phyloP scores from a whole-genome alignment of 139 green algal genomes.

The Chlamydomonas schloesseri region DNA sequence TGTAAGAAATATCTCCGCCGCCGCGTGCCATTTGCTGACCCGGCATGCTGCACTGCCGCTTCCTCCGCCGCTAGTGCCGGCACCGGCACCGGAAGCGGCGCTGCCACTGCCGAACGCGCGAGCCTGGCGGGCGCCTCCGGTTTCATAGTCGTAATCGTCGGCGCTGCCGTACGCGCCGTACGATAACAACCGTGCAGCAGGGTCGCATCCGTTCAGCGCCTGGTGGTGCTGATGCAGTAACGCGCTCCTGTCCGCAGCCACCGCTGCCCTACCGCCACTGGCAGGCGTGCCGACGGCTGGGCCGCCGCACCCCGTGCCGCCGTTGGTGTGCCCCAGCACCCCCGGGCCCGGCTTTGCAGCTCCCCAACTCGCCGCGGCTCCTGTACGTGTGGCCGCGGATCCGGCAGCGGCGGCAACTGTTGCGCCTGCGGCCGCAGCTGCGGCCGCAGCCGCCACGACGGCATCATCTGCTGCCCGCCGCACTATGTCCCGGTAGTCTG shows the following conservation, averaged over 20 bases:
- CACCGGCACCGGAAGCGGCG: background rate
- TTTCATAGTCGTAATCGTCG: background rate
- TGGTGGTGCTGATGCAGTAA: no score
- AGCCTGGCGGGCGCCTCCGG: no score
- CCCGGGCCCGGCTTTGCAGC: no score
- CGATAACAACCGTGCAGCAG: background rate
- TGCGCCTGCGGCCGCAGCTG: background rate
- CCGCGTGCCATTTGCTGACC: slow-evolving; percentile 4
- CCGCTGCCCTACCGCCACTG: background rate
- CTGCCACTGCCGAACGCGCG: background rate
- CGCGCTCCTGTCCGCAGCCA: no score
- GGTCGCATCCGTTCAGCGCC: no score
- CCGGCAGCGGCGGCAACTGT: no score
- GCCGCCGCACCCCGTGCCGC: background rate
- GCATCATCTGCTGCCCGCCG: background rate
- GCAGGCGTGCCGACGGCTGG: background rate
- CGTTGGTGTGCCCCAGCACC: no score
- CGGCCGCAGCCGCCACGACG: no score
- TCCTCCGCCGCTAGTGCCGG: background rate
- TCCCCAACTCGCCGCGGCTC: no score
- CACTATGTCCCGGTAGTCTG: background rate
- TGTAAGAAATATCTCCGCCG: slow-evolving; percentile 10
- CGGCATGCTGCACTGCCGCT: no score
- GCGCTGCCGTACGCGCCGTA: background rate
- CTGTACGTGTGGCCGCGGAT: no score